Evolutionary conservation across 2,329 filamentous ascomycete genomes (phyloP).

Genomic region (Exophiala bonariae): DNA sequence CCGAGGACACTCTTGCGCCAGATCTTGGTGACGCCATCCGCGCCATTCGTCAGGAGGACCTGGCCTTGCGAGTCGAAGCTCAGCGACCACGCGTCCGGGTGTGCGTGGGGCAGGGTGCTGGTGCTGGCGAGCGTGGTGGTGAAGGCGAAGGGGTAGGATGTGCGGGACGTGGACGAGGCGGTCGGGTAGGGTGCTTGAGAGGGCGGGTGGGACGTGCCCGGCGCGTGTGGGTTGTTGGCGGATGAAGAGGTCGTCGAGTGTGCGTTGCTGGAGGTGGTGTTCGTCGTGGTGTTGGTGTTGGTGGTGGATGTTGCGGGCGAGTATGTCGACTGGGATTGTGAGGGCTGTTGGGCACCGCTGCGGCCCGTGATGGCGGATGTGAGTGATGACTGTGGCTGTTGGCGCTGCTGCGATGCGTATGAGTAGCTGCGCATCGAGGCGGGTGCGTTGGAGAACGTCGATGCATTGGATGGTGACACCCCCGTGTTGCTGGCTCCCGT

Average conservation of each 20-base stretch:
- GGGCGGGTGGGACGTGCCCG: neutral
- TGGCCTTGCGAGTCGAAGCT: conserved; percentile 25
- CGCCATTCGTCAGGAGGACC: conserved; percentile 24
- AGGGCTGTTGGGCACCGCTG: neutral
- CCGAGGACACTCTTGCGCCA: conserved; percentile 18
- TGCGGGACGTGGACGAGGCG: conserved; percentile 8
- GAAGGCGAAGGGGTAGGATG: conserved; percentile 21
- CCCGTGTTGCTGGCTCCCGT: neutral
- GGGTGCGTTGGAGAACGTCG: conserved; percentile 2
- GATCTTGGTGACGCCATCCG: conserved; percentile 23
- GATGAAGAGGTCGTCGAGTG: neutral
- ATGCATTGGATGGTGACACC: neutral
- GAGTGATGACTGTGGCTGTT: conserved; percentile 26
- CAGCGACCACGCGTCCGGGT: conserved; percentile 27
- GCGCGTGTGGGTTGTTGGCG: too few species aligned
- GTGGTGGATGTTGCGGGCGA: neutral
- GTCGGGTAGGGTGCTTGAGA: conserved; percentile 2
- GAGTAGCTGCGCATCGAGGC: neutral
- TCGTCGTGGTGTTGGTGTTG: neutral
- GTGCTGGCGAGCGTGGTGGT: conserved; percentile 11
- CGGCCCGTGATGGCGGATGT: conserved; percentile 28
- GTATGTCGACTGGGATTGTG: neutral
- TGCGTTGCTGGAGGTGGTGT: neutral
- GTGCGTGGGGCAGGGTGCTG: conserved; percentile 16
- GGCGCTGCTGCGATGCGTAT: neutral